Evolutionary conservation across 2,329 filamentous ascomycete species (phyloP).

Genomic region (Penicillium sp.): DNA sequence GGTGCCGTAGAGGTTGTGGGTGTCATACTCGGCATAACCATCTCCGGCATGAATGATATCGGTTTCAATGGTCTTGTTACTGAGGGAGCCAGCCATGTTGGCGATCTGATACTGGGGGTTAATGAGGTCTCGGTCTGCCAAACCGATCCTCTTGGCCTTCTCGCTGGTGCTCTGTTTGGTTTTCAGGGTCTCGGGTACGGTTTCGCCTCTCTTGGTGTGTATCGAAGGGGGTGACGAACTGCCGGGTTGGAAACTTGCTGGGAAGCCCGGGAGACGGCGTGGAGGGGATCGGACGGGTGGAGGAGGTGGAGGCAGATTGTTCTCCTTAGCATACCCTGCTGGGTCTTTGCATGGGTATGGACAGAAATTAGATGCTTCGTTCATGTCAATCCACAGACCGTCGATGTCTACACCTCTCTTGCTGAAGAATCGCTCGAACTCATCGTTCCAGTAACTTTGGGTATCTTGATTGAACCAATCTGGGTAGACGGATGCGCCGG

Average conservation of each 20-base stretch:
- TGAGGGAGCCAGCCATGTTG: slow-evolving; percentile 58
- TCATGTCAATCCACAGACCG: slow-evolving; percentile 76
- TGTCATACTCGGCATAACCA: slow-evolving; percentile 70
- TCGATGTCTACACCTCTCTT: slow-evolving; percentile 71
- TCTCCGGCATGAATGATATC: slow-evolving; percentile 66
- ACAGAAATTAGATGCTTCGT: slow-evolving; percentile 58
- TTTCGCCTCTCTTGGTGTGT: background rate
- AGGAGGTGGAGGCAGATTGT: slow-evolving; percentile 57
- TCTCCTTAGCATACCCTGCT: slow-evolving; percentile 50
- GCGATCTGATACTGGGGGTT: slow-evolving; percentile 66
- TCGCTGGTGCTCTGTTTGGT: slow-evolving; percentile 1
- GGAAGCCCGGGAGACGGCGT: slow-evolving; percentile 68
- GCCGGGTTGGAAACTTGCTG: slow-evolving; percentile 65
- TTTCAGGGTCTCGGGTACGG: background rate
- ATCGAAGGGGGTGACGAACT: slow-evolving; percentile 5
- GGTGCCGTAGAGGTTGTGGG: slow-evolving; percentile 74
- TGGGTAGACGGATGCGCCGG: slow-evolving; percentile 70
- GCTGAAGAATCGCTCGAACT: slow-evolving; percentile 68
- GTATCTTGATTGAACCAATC: slow-evolving; percentile 74
- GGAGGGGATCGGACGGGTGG: slow-evolving; percentile 66
- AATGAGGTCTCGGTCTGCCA: slow-evolving; percentile 65
- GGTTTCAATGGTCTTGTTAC: slow-evolving; percentile 65
- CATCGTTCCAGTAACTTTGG: slow-evolving; percentile 68
- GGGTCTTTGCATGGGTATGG: slow-evolving; percentile 59
- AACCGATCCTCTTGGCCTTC: slow-evolving; percentile 54